Base-by-base conservation (phyloP, 1,284 basidiomycete species). In the Ceratobasidium sp. region DNA sequence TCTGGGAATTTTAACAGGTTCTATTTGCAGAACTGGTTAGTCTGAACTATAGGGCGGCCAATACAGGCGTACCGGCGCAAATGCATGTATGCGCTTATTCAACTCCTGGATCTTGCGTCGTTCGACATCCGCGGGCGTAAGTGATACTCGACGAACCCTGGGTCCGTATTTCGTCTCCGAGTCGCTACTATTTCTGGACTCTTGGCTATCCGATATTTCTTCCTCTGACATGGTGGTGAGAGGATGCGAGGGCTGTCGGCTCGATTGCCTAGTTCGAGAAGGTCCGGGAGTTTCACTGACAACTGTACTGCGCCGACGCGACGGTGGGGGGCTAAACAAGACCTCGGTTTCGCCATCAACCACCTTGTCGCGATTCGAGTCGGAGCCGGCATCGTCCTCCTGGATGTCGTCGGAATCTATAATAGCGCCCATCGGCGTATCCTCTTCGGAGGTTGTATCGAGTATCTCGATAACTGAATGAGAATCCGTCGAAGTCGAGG, bases 121-220 rank as follows among this genome's bases (percentile, higher is more conserved):
- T 17, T 53, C 25, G 15, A 20, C 10, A n/a, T 22, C 15, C 20
- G 38, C 62, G 10, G 49, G 50, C 3, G 50, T 54, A 38, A 29
- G 27, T 1, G 5, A 31, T 27, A 27, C 35, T 17, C 25, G 34
- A 7, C 27, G 31, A 15, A 10, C 35, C 35, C 43, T n/a, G 31
- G 20, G 22, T 13, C 20, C 29, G 50, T 67, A 67, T 31, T 67
- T 67, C 27, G 15, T 54, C 35, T 67, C 62, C 17, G 62, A 67
- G n/a, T 67, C 62, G 22, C 62, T 67, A 29, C 62, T 67, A 15
- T 38, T 38, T 38, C 17, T 42, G n/a, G 50, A 52, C 34, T 43
- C 45, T 32, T 67, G 35, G 22, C 62, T 67, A 7, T 67, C 62
- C 10, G 50, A 38, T 10, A 67, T 34, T 15, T 40, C 35, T 40